These are phyloP conservation scores for Stenogyne calaminthoides DNA, from an alignment of 305 asterid species.

Conservation along the genomic window DNA sequence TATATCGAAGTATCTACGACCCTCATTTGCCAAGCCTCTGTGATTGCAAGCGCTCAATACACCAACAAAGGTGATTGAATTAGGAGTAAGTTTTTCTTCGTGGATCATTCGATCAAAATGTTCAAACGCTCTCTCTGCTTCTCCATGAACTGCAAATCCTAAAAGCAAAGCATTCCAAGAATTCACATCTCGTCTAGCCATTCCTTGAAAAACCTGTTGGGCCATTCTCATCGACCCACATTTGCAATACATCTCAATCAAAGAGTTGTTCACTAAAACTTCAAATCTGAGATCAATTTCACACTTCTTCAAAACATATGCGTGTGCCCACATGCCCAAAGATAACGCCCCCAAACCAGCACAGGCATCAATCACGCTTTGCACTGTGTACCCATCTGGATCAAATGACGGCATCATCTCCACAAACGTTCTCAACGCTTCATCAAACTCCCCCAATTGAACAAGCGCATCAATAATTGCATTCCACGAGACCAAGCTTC, in stretches of 20 bases:
- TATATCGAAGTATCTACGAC: conserved; percentile 50
- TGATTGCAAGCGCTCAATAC: conserved; percentile 71
- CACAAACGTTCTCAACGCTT: conserved; percentile 50
- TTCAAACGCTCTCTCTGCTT: conserved; percentile 49
- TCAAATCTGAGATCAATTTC: conserved; percentile 39
- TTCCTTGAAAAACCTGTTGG: conserved; percentile 56
- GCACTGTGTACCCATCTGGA: conserved; percentile 79
- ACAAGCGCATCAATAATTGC: conserved; percentile 67
- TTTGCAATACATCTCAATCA: conserved; percentile 76
- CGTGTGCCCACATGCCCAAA: conserved; percentile 75
- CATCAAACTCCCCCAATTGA: conserved; percentile 62
- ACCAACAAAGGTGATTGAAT: conserved; percentile 76
- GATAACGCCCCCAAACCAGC: conserved; percentile 75
- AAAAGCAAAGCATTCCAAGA: conserved; percentile 72
- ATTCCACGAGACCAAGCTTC: conserved; percentile 80
- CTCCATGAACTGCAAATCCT: conserved; percentile 72
- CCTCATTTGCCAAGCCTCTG: conserved; percentile 67
- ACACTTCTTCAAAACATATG: conserved; percentile 46
- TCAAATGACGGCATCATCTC: conserved; percentile 57
- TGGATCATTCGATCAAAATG: conserved; percentile 54
- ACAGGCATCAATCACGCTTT: conserved; percentile 72
- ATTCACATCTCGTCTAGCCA: conserved; percentile 59
- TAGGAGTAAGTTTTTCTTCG: conserved; percentile 50
- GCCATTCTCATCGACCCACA: conserved; percentile 72
- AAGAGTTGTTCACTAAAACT: conserved; percentile 54